These are phyloP conservation scores for Cordyceps tenuipes DNA, from an alignment of 2,329 filamentous ascomycete species.

Conservation along the genomic window DNA sequence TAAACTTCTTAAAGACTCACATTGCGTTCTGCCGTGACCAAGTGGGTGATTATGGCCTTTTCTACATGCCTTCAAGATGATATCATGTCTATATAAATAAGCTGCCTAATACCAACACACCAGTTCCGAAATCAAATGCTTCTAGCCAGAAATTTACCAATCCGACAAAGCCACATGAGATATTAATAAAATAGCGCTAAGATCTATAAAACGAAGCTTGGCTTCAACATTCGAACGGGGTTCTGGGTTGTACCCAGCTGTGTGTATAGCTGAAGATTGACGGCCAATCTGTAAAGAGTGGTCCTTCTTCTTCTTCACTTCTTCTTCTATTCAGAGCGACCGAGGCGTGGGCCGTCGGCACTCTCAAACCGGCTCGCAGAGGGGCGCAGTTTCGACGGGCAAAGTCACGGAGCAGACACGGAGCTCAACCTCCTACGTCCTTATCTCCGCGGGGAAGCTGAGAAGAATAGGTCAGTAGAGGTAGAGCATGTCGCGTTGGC, in stretches of 20 bases:
- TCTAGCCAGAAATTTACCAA: neutral
- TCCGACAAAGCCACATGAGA: neutral
- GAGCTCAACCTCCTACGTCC: conserved; percentile 27
- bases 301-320: neutral
- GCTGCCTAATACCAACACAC: neutral
- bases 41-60: too few species aligned
- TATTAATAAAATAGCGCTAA: neutral
- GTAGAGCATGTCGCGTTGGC: conserved; percentile 34
- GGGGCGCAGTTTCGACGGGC: neutral
- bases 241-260: neutral
- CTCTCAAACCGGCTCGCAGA: neutral
- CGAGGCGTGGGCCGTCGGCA: neutral
- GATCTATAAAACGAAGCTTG: neutral
- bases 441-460: conserved; percentile 40
- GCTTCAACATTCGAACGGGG: neutral
- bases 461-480: conserved; percentile 32
- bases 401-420: conserved; percentile 8
- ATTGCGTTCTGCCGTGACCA: neutral
- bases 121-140: neutral
- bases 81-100: neutral
- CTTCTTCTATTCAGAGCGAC: neutral
- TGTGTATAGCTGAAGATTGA: neutral
- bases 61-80: neutral
- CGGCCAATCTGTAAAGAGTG: too few species aligned
- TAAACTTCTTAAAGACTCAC: neutral